Evolutionary conservation across 257 asterid genomes (phyloP).

Genomic region (Ilex asprella): DNA sequence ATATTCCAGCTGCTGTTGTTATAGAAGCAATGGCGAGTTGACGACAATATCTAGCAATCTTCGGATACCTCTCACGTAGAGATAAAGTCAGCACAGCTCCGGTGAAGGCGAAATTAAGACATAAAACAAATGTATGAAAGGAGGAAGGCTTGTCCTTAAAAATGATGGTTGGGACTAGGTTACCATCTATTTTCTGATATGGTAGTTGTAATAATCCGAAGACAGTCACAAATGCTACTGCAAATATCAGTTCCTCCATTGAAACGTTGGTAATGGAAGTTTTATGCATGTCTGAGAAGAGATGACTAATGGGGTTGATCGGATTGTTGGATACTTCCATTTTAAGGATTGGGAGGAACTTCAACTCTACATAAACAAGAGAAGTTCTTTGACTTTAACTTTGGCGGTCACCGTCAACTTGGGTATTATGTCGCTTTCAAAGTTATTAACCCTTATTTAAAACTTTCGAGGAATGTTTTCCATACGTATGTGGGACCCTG

Average conservation of each 20-base stretch:
- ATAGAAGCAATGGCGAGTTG: background rate
- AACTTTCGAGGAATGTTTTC: no score
- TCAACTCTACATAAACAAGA: no score
- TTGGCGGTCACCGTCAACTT: no score
- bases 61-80: background rate
- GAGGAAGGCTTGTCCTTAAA: background rate
- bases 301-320: no score
- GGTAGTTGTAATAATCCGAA: constrained; percentile 2
- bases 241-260: background rate
- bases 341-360: no score
- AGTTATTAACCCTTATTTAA: no score
- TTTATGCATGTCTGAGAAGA: no score
- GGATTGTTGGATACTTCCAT: no score
- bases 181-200: constrained; percentile 1
- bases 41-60: background rate
- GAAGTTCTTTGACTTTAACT: no score
- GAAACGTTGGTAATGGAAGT: no score
- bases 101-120: constrained; percentile 2
- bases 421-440: no score
- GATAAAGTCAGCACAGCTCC: constrained; percentile 1
- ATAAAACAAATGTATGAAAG: constrained; percentile 4
- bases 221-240: background rate
- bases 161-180: background rate
- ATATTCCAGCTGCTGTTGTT: constrained; percentile 4
- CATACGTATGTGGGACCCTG: no score